Evolutionary conservation across 192 early-diverging fungal species (phyloP).

Genomic region (Umbelopsis vinacea): DNA sequence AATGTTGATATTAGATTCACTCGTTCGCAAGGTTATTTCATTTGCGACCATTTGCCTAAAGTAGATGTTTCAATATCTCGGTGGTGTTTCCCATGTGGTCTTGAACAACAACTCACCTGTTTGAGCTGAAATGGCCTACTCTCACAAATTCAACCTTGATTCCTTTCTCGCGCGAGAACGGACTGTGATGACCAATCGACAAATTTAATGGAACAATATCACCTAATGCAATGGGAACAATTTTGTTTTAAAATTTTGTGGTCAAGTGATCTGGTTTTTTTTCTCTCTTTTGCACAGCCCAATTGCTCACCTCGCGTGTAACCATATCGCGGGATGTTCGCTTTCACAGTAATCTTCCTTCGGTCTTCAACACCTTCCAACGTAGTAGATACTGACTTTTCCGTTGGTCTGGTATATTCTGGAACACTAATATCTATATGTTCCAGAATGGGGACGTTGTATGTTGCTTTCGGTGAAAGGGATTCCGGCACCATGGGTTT

Average conservation of each 20-base stretch:
- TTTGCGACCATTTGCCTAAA: constrained; percentile 21
- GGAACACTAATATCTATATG: constrained; percentile 34
- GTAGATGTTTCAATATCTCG: background rate
- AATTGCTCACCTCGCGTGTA: constrained; percentile 40
- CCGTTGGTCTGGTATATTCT: constrained; percentile 21
- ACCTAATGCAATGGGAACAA: constrained; percentile 2
- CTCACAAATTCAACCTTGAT: constrained; percentile 29
- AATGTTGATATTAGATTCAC: constrained; percentile 25
- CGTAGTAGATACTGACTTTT: constrained; percentile 16
- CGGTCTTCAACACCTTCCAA: constrained; percentile 13
- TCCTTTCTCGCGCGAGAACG: constrained; percentile 21
- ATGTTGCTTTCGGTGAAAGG: constrained; percentile 29
- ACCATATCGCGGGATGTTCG: constrained; percentile 33
- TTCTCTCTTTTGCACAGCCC: background rate
- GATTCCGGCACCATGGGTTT: constrained; percentile 28
- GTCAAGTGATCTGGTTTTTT: constrained; percentile 5
- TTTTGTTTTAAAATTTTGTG: background rate
- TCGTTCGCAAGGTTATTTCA: constrained; percentile 21
- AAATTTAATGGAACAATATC: constrained; percentile 24
- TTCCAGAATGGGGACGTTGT: constrained; percentile 38
- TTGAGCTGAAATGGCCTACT: constrained; percentile 27
- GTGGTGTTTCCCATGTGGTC: background rate
- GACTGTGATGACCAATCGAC: constrained; percentile 18
- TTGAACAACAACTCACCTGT: constrained; percentile 22
- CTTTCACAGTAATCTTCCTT: constrained; percentile 17